phyloP scores from a whole-genome alignment of 768 basidiomycete species.

The Polyporus arcularius region DNA sequence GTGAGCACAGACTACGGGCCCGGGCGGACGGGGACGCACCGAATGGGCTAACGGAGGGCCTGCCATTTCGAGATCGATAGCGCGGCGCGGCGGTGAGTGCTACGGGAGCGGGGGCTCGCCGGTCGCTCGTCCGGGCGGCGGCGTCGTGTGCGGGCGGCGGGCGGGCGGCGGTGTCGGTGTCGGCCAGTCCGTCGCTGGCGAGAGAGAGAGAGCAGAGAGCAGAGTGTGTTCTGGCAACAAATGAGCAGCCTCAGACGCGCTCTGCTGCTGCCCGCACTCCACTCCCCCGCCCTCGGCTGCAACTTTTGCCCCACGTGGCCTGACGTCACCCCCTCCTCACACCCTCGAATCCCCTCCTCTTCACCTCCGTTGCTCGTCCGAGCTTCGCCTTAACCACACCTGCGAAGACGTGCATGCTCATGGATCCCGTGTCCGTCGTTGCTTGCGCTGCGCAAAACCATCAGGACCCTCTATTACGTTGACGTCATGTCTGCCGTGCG shows the following conservation, averaged over 20 bases:
- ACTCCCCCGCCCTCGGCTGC: slow-evolving; percentile 2
- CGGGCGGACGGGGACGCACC: neutral
- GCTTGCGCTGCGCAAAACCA: neutral
- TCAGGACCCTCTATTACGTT: slow-evolving; percentile 14
- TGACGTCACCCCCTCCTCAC: slow-evolving; percentile 15
- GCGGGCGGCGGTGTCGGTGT: neutral
- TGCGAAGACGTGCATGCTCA: too few relatives aligned
- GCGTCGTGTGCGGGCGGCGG: neutral
- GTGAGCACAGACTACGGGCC: neutral
- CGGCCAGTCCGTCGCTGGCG: neutral
- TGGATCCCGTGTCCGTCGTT: too few relatives aligned
- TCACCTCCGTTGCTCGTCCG: neutral
- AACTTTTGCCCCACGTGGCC: slow-evolving; percentile 8
- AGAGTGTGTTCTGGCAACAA: neutral
- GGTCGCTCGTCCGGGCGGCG: too few relatives aligned
- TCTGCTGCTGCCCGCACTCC: neutral
- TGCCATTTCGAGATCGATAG: slow-evolving; percentile 5
- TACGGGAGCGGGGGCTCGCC: too few relatives aligned
- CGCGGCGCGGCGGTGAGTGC: neutral
- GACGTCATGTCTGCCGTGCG: slow-evolving; percentile 19
- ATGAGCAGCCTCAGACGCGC: neutral
- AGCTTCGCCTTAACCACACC: neutral
- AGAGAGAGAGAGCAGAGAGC: neutral
- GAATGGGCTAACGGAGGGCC: neutral
- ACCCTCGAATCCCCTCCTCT: slow-evolving; percentile 3